These are phyloP conservation scores for Ogataea pini DNA, from an alignment of 805 yeast species.

Conservation along the genomic window DNA sequence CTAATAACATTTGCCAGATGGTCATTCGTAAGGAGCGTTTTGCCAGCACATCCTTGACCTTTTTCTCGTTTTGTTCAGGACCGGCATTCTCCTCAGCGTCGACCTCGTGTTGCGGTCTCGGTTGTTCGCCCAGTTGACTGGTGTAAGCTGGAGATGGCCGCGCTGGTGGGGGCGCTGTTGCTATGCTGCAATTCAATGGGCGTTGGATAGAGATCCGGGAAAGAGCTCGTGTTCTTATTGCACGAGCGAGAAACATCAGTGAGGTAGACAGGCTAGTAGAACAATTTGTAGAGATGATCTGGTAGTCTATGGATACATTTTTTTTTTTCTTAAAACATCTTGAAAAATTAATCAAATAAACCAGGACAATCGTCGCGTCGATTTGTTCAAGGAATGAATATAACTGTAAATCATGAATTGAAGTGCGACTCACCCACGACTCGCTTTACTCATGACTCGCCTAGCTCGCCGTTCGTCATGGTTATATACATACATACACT, in stretches of 20 bases:
- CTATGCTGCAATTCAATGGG: not conserved
- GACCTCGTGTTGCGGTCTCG: constrained; percentile 20
- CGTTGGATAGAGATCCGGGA: not conserved
- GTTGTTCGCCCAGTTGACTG: constrained; percentile 31
- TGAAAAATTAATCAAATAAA: not conserved
- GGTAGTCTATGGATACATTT: too few species aligned
- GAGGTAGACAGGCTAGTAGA: too few species aligned
- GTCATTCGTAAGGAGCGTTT: constrained; percentile 35
- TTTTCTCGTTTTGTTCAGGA: constrained; percentile 22
- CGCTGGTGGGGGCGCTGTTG: constrained; percentile 1
- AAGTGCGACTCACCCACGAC: too few species aligned
- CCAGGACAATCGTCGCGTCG: constrained; percentile 5
- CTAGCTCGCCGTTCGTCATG: too few species aligned
- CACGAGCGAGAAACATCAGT: not conserved
- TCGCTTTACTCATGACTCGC: too few species aligned
- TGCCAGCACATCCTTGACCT: constrained; percentile 25
- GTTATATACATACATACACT: not conserved
- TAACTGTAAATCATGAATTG: too few species aligned
- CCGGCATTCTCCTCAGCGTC: constrained; percentile 16
- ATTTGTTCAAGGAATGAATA: too few species aligned
- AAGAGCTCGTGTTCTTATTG: not conserved
- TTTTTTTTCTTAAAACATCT: not conserved
- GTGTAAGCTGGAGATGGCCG: constrained; percentile 29
- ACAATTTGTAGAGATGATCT: too few species aligned
- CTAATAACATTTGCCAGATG: constrained; percentile 33